Evolutionary conservation across 192 early-diverging fungal species (phyloP), one percentile per base, ranked within the genome.

Genomic region (Rhizophagus clarus): DNA sequence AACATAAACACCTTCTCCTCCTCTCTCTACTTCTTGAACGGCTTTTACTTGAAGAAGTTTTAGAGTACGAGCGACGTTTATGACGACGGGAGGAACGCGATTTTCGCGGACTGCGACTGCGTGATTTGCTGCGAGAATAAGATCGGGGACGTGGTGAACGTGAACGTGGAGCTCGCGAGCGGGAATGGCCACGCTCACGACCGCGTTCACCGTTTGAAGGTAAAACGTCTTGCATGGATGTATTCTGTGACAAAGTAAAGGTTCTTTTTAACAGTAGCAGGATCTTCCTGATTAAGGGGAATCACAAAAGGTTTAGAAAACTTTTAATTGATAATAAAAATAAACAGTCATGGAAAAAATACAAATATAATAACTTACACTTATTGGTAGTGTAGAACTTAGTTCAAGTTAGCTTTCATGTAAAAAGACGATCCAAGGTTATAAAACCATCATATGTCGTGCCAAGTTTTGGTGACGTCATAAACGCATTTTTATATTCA

Each of bases 31-130:
- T 67, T 79, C 68, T 56, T 22, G 77, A 79, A 12, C 47, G 45
- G 45, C 77, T 79, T 24, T 68, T 79, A 32, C 77, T 79, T 4
- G 66, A 69, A 56, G 77, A 79, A 40, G 22, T 71, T 71, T 32
- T 70, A 8, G 77, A 79, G 37, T 28, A 34, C 28, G 77, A 79
- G 56, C 77, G 77, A 79, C 77, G 77, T 12, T 47, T 79, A 69
- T 78, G 77, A 37, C 66, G 32, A 1, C 77, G 22, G 40, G 77
- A 56, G 32, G 62, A 20, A 68, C 77, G 77, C 20, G 49, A 12
- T 62, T 37, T 67, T 49, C 45, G 20, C 11, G 62, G 64, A 67
- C 75, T 64, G 12, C 61, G 75, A 40, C 75, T 77, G 26, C 75
- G 75, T 45, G 77, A 49, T 24, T 24, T 60, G 34, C 77, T 78